Evolutionary conservation across 192 early-diverging fungal species (phyloP), one percentile per base, ranked within the genome.

Genomic region (Entomortierella beljakovae): DNA sequence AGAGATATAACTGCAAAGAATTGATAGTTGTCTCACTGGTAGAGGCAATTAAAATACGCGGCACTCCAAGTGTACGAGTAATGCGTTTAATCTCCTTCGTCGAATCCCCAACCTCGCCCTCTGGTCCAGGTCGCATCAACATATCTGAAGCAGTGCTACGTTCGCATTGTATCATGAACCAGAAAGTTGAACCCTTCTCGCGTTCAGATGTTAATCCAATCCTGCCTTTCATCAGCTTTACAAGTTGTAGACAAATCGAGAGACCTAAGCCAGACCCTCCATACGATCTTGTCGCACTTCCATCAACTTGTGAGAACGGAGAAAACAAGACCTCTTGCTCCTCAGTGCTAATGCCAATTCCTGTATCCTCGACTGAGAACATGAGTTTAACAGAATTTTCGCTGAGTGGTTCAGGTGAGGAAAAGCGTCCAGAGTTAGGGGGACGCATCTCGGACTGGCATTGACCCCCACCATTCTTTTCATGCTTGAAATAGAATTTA

Each of bases 201-300:
- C 70, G 79, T 13, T 79, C 61, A 34, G 84, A 83, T n/a, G 34
- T 60, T 6, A 85, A 80, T n/a, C 80, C 77, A 11, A 88, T 80
- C 2, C 61, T 55, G 23, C 90, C 90, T 49, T 82, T 83, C 89
- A 90, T 90, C 38, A 90, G 52, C 34, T 81, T 84, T n/a, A 88
- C 86, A 10, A 90, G 68, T 26, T 87, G 84, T 2, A 85, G 62
- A 32, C 87, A 89, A 37, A 92, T 92, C 2, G 88, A 89, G 18
- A 92, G 68, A 3, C 90, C 90, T 10, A 92, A 71, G 48, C 90
- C 90, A 22, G 88, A 90, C 23, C 90, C 90, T 26, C 90, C 90
- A 75, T 88, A 90, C 49, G 88, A 86, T 51, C 90, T 72, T 9
- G 88, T 87, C 0, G 89, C 89, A 22, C 85, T 87, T 49, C 88